Evolutionary conservation across 352 stramenopile species (phyloP), one percentile per base, ranked within the genome.

Genomic region (Globisporangium orthogonon): DNA sequence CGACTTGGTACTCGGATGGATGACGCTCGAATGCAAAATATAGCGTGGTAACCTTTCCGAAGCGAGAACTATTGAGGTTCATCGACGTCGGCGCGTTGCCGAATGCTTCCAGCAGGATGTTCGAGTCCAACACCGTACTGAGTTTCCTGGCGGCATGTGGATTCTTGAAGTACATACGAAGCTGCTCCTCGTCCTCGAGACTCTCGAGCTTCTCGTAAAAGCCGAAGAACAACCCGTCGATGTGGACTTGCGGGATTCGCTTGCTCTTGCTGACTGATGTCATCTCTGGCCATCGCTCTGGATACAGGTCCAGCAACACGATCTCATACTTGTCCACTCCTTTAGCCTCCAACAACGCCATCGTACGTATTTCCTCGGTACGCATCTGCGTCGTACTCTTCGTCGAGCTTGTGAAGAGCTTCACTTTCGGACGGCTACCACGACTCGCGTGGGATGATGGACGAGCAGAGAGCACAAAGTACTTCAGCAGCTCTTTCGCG

Each of bases 311-410:
- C 7, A 92, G 57, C 35, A 90, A 59, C 23, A 92, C 78, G 18
- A 89, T 83, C 48, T 86, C 78, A 54, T 88, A 92, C 7, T 62
- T 61, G 11, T 70, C 70, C 11, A 88, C 70, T 45, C 77, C 71
- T 66, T 92, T 90, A 29, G 76, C 71, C 45, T 83, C 77, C n/a
- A 92, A 59, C 10, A 92, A 52, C n/a, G 78, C 78, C n/a, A 90
- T 78, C 10, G 79, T 87, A 29, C 78, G 65, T 11, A 76, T 63
- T 51, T 92, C 82, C 35, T 92, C 82, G 15, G 73, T 81, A n/a
- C 82, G 74, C 82, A 92, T 92, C 54, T 89, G 79, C 29, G 87
- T 71, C 3, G 82, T 92, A 58, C 82, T 92, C 65, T 89, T 92
- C 18, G 82, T 92, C 0, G 82, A 92, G 53, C 82, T 92, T 10